Evolutionary conservation across 2,329 filamentous ascomycete species (phyloP).

Genomic region (Ophiostoma piceae): DNA sequence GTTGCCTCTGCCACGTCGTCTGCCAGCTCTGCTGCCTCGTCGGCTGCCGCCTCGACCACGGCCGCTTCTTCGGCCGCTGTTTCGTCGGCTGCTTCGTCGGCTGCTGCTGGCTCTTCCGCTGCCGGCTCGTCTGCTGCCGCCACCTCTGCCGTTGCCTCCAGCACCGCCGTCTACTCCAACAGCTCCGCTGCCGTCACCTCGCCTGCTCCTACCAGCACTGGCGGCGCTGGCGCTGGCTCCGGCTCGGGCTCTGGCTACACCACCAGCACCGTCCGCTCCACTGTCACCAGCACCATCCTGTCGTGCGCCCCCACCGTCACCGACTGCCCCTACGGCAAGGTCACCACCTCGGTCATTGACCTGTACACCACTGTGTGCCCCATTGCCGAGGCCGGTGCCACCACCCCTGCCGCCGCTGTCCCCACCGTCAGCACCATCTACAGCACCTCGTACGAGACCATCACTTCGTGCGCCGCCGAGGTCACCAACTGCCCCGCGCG

Average conservation of each 20-base stretch:
- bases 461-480: conserved; percentile 27
- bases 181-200: conserved; percentile 15
- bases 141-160: conserved; percentile 6
- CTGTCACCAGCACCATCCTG: conserved; percentile 32
- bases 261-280: conserved; percentile 40
- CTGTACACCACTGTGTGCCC: conserved; percentile 30
- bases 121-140: background rate
- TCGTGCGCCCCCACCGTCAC: conserved; percentile 29
- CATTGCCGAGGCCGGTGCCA: conserved; percentile 11
- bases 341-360: conserved; percentile 27
- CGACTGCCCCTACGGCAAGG: conserved; percentile 28
- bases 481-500: conserved; percentile 29
- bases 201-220: conserved; percentile 9
- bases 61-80: conserved; percentile 6
- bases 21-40: background rate
- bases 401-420: background rate
- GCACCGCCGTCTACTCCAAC: background rate
- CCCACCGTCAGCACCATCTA: conserved; percentile 34
- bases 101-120: background rate
- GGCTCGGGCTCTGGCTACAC: conserved; percentile 19
- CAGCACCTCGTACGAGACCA: conserved; percentile 39
- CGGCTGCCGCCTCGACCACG: background rate
- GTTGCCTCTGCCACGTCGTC: conserved; percentile 18
- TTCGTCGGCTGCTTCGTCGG: conserved; percentile 12
- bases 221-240: background rate